Conservation (phyloP, 305 asterid species). For the Fraxinus sp. region DNA sequence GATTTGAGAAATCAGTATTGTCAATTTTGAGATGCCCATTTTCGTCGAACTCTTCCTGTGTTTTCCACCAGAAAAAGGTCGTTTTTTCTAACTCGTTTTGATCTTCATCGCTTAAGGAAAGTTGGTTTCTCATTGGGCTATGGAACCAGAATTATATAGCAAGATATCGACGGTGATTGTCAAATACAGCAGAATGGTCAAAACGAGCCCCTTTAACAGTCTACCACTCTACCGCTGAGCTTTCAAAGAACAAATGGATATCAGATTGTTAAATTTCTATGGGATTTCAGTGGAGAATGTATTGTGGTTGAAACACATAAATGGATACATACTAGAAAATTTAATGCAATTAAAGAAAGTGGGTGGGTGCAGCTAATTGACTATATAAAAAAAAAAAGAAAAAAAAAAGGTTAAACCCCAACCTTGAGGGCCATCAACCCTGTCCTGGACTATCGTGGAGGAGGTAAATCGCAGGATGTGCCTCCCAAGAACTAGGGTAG, state of each 20-base stretch:
- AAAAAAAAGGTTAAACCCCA: too few species aligned
- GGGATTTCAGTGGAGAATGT: background rate
- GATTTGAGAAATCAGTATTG: slow-evolving; percentile 36
- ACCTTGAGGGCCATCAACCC: too few species aligned
- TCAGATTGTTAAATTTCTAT: background rate
- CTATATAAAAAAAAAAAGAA: too few species aligned
- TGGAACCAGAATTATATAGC: background rate
- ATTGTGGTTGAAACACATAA: background rate
- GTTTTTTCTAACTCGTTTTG: slow-evolving; percentile 37
- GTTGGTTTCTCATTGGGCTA: slow-evolving; percentile 31
- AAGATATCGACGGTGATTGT: background rate
- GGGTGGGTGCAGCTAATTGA: background rate
- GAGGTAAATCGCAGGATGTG: too few species aligned
- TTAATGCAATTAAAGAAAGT: background rate
- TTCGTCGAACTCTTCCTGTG: slow-evolving; percentile 49
- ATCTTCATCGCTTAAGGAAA: slow-evolving; percentile 55
- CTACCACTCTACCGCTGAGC: background rate
- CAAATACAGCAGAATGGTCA: too few species aligned
- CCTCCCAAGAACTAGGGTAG: too few species aligned
- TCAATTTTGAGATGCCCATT: slow-evolving; percentile 52
- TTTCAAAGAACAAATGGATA: background rate
- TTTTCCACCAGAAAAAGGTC: slow-evolving; percentile 59
- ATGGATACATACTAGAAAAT: background rate
- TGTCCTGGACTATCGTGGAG: too few species aligned
- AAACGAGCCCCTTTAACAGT: background rate